Conservation (phyloP, 805 yeast genomes). For the Schwanniomyces yamadae region DNA sequence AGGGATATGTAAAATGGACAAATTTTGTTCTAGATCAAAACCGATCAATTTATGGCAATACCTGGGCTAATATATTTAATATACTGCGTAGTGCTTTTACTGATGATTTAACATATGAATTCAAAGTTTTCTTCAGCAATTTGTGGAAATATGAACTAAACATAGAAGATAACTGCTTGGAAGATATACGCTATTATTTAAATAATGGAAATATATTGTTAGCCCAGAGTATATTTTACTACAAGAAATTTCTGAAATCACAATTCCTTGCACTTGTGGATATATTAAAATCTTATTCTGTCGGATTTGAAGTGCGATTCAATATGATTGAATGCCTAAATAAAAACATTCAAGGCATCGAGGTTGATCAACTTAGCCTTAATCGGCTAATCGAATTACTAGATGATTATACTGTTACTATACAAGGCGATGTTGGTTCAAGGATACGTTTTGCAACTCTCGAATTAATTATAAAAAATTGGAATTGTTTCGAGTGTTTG, state of each 20-base stretch:
- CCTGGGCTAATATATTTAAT: slow-evolving; percentile 18
- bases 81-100: slow-evolving; percentile 11
- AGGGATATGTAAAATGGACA: slow-evolving; percentile 28
- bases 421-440: slow-evolving; percentile 92
- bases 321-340: slow-evolving; percentile 23
- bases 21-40: slow-evolving; percentile 5
- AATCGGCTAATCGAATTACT: slow-evolving; percentile 36
- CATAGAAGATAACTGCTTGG: slow-evolving; percentile 12
- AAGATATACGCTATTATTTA: slow-evolving; percentile 37
- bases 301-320: slow-evolving; percentile 32
- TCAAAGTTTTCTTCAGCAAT: slow-evolving; percentile 15
- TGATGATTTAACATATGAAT: slow-evolving; percentile 8
- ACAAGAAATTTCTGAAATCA: slow-evolving; percentile 9
- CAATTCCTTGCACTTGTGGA: slow-evolving; percentile 18
- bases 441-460: slow-evolving; percentile 59
- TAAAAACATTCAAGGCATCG: slow-evolving; percentile 8
- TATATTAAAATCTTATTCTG: slow-evolving; percentile 20
- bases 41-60: slow-evolving; percentile 1
- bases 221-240: slow-evolving; percentile 35
- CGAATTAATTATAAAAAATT: slow-evolving; percentile 32
- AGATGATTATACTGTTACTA: slow-evolving; percentile 75
- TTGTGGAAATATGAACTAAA: slow-evolving; percentile 4
- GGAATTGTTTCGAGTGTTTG: slow-evolving; percentile 5
- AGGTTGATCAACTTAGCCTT: slow-evolving; percentile 9
- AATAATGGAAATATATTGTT: slow-evolving; percentile 37